phyloP scores from a whole-genome alignment of 768 basidiomycete species.

The Glaciozyma martinii region DNA sequence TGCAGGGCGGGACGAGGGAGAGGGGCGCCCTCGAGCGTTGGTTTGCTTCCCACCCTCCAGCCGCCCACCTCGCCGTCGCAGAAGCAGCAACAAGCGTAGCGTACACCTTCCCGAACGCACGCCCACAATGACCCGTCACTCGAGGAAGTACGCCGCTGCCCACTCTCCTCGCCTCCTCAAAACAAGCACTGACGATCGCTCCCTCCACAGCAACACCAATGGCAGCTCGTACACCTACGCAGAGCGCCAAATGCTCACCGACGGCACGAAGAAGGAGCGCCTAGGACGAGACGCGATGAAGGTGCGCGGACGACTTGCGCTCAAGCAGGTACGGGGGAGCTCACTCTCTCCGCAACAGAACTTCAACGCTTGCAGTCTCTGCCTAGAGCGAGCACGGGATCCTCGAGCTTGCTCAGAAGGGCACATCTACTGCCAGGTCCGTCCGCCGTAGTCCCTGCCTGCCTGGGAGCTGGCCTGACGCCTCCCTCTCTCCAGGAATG shows the following conservation, averaged over 20 bases:
- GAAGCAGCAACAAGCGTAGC: too few species aligned
- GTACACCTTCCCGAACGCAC: too few species aligned
- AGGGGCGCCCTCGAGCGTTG: too few species aligned
- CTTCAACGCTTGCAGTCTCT: constrained; percentile 77
- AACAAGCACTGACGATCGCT: too few species aligned
- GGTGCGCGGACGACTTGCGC: too few species aligned
- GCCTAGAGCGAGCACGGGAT: constrained; percentile 70
- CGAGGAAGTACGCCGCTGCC: too few species aligned
- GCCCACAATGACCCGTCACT: too few species aligned
- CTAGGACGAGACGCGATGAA: constrained; percentile 31
- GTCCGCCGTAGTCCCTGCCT: not conserved
- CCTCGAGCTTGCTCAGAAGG: constrained; percentile 76
- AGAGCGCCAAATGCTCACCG: constrained; percentile 11
- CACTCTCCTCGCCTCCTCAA: too few species aligned
- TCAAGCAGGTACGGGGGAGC: too few species aligned
- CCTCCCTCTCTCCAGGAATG: constrained; percentile 51
- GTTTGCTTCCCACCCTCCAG: too few species aligned
- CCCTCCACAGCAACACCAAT: constrained; percentile 8
- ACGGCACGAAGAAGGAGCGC: constrained; percentile 16
- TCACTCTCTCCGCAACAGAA: constrained; percentile 54
- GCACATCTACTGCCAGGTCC: constrained; percentile 76
- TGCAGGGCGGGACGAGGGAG: too few species aligned
- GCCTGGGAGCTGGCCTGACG: not conserved
- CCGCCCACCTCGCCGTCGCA: too few species aligned
- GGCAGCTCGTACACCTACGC: constrained; percentile 10